Base-by-base conservation (phyloP, 345 rosid species). In the Lenwebbia sp. region DNA sequence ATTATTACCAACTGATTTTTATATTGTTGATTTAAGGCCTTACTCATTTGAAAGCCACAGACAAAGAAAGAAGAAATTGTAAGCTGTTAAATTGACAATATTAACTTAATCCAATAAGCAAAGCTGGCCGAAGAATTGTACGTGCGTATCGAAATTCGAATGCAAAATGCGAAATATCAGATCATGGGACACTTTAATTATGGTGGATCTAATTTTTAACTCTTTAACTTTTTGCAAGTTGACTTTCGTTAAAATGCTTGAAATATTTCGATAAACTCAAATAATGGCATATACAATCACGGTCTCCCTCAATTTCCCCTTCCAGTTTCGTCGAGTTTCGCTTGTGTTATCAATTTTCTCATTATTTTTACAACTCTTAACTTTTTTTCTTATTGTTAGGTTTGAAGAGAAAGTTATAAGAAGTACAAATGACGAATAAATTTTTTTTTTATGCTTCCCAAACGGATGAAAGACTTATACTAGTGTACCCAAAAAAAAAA, bases 31-130 rank as follows among this genome's bases (percentile, higher is more conserved):
- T 4, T 33, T 7, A 17, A 65, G 23, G 76, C 76, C 23, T 33
- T 8, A 9, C 1, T 17, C 23, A 2, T 17, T 65, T 8, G 76
- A 8, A 26, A 65, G 6, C 76, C 11, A 33, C 15, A 30, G 17
- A 9, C 3, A 33, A 30, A 17, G 8, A 33, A 65, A 8, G 23
- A 65, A 65, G 70, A 33, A 30, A 62, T 62, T 7, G 1, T 25
- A 15, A 3, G 15, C 7, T 1, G 17, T 7, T 4, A 1, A 65
- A 30, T 30, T 0, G 0, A 65, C 0, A 0, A 17, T 2, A 0
- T 19, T 1, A 12, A 8, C 1, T 65, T 10, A 8, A 33, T 33
- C 0, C 1, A 21, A 11, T 1, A 0, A 37, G 78, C 1, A 0
- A 33, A 33, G 13, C 0, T 8, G 7, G 47, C 4, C 0, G 3